A percentile compares a stretch with the other conserved stretches of the same genome.
Evolutionary conservation across 2,329 filamentous ascomycete species (phyloP).

Genomic region (Penicillium rolfsii): DNA sequence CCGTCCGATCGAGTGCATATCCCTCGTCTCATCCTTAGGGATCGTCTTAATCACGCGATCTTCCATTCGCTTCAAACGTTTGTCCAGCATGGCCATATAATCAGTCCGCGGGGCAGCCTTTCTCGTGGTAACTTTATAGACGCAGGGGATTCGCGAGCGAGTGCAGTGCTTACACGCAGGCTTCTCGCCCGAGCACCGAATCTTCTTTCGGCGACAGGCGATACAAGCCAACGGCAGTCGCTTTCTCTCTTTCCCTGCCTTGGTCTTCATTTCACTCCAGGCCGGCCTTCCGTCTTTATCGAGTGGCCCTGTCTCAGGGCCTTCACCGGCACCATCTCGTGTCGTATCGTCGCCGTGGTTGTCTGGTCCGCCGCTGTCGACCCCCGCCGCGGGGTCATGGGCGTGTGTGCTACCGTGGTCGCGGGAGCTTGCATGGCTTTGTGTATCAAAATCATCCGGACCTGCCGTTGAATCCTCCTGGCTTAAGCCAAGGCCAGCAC

Average conservation of each 20-base stretch:
- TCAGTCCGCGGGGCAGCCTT: slow-evolving; percentile 94
- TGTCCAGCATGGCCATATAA: slow-evolving; percentile 99
- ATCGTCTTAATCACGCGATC: slow-evolving; percentile 95
- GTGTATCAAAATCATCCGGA: slow-evolving; percentile 40
- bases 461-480: slow-evolving; percentile 32
- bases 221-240: slow-evolving; percentile 91
- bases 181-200: slow-evolving; percentile 95
- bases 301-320: slow-evolving; percentile 22
- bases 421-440: slow-evolving; percentile 43
- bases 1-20: slow-evolving; percentile 69
- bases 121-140: slow-evolving; percentile 94
- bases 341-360: slow-evolving; percentile 25
- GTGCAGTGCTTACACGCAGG: slow-evolving; percentile 96
- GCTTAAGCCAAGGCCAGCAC: slow-evolving; percentile 26
- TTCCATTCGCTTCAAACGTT: slow-evolving; percentile 94
- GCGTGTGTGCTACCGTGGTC: slow-evolving; percentile 37
- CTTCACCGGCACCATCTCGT: slow-evolving; percentile 28
- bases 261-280: slow-evolving; percentile 85
- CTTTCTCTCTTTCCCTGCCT: slow-evolving; percentile 94
- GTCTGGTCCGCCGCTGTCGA: slow-evolving; percentile 27
- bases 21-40: slow-evolving; percentile 78
- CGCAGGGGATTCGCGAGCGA: slow-evolving; percentile 88
- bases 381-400: slow-evolving; percentile 27
- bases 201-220: slow-evolving; percentile 94
- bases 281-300: slow-evolving; percentile 63